Base-by-base conservation (phyloP, 768 basidiomycete genomes). In the Tremella fuciformis region DNA sequence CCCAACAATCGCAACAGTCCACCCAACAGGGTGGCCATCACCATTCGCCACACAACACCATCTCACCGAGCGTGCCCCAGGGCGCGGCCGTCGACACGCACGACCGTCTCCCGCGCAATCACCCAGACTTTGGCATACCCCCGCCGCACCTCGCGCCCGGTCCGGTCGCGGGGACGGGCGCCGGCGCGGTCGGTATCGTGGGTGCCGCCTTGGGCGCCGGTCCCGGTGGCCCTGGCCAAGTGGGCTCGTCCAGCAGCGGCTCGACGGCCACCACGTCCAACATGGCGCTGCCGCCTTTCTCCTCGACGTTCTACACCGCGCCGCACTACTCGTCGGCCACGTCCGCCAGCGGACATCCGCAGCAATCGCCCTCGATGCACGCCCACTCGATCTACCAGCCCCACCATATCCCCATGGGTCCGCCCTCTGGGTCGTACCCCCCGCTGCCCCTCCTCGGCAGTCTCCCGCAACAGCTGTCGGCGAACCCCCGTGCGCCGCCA, bases 201-300 rank as follows among this genome's bases (percentile, higher is more conserved):
- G 29, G 29, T 34, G 29, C 29, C 29, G 29, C 6, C 29, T 34
- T 11, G 11, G n/a, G n/a, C 29, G 11, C 4, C 6, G 29, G 29
- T 34, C 29, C n/a, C n/a, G n/a, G n/a, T 34, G 29, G 6, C 29
- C 4, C 6, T 11, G 29, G 29, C 11, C 29, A 34, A 34, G 29
- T 34, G 6, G 29, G 29, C 29, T 34, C 29, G 34, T n/a, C 51
- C 13, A 13, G 15, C 26, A 25, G 22, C 22, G 11, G 8, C 7
- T 52, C n/a, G n/a, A n/a, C n/a, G n/a, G n/a, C n/a, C n/a, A n/a
- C n/a, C n/a, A n/a, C 51, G 25, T 21, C 38, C 29, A 46, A 29
- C 19, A 60, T 63, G 50, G 57, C 60, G 26, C 48, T 69, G 18
- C 67, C 67, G 11, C 62, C 67, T 8, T 62, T 69, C 22, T 50